A percentile compares a stretch with the other conserved stretches of the same genome.
Evolutionary conservation across 441 rosid species (phyloP).

Genomic region (Gossypium schwendimanii): DNA sequence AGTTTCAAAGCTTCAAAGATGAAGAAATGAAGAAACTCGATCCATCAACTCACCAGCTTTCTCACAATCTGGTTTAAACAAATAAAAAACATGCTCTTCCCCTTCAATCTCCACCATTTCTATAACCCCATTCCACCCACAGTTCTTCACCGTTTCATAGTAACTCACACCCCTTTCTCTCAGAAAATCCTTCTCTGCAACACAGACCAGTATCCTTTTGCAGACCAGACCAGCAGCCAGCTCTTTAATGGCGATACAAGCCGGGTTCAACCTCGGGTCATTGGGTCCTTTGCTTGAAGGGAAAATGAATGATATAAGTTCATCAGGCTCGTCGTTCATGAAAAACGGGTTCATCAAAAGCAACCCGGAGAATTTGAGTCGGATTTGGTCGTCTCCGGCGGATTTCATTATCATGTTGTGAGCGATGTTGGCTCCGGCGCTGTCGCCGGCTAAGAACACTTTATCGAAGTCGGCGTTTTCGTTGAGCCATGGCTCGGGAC

Average conservation of each 20-base stretch:
- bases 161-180: slow-evolving; percentile 21
- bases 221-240: slow-evolving; percentile 29
- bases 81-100: slow-evolving; percentile 25
- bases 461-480: slow-evolving; percentile 23
- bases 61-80: neutral
- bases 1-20: neutral
- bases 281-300: slow-evolving; percentile 30
- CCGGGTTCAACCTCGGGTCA: slow-evolving; percentile 36
- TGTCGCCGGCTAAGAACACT: slow-evolving; percentile 33
- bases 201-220: slow-evolving; percentile 31
- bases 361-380: slow-evolving; percentile 22
- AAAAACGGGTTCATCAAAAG: slow-evolving; percentile 41
- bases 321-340: slow-evolving; percentile 27
- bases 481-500: slow-evolving; percentile 40
- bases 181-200: slow-evolving; percentile 32
- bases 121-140: slow-evolving; percentile 31
- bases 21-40: slow-evolving; percentile 2
- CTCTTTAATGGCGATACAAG: slow-evolving; percentile 11
- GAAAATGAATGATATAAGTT: slow-evolving; percentile 25
- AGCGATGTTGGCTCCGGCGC: slow-evolving; percentile 32
- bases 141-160: slow-evolving; percentile 28
- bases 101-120: slow-evolving; percentile 26
- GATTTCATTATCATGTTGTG: slow-evolving; percentile 26
- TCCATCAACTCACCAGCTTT: slow-evolving; percentile 7
- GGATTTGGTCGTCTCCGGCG: slow-evolving; percentile 13